Base-by-base conservation (phyloP, 495 filamentous ascomycete species). In the Penicillium egyptiacum region DNA sequence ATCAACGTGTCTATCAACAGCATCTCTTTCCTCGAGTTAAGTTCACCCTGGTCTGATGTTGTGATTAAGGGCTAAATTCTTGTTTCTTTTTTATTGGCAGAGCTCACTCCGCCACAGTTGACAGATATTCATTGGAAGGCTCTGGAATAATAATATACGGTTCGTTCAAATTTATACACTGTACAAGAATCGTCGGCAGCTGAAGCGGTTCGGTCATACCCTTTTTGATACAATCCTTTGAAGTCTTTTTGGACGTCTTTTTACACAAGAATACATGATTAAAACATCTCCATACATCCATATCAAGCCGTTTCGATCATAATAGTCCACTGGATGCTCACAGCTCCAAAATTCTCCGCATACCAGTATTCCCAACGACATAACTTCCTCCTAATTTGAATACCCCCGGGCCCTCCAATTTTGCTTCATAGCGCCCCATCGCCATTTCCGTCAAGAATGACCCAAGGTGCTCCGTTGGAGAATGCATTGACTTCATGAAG, bases 391-490 rank as follows among this genome's bases (percentile, higher is more conserved):
- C 64, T 42, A 61, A 23, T 23, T 19, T 51, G 11, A 60, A 58
- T n/a, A 82, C 60, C 10, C 80, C 84, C 19, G 63, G 52, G 0
- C 76, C 81, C 23, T 69, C 60, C 25, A 78, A 25, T 39, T 72
- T 53, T 40, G 59, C 67, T 58, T 73, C 67, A n/a, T 72, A 74
- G 39, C 81, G 74, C 1, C 86, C 83, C 73, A 80, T 78, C 0
- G 86, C 87, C 75, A 90, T 65, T 53, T 84, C 79, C 0, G 80
- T 77, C 59, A 81, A 63, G 35, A 79, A 73, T 8, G 60, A 63
- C 3, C 76, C 78, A 2, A 83, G 55, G 22, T 70, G 59, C 39
- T 63, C 53, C 8, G 78, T 78, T 14, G 77, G 76, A 22, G 61
- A 66, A 25, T 66, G 55, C 26, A 62, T 25, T 0, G 50, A 50